A percentile compares a stretch with the other conserved stretches of the same genome.
phyloP scores from a whole-genome alignment of 768 basidiomycete species.

The Leucocoprinus leucothites region DNA sequence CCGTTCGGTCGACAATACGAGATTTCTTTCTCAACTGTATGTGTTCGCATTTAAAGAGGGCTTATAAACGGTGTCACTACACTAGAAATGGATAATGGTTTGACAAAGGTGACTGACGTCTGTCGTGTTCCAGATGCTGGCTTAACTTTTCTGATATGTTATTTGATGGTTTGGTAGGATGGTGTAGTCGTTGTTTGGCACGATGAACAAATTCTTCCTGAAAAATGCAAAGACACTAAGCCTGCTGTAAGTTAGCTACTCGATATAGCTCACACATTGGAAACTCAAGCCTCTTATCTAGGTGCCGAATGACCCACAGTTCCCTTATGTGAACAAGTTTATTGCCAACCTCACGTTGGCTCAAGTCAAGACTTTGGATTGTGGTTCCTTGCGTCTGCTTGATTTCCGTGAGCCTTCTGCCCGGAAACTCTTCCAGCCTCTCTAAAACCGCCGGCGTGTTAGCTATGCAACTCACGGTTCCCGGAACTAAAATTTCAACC shows the following conservation, averaged over 20 bases:
- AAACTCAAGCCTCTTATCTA: conserved; percentile 22
- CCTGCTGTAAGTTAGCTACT: conserved; percentile 46
- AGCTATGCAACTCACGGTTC: conserved; percentile 66
- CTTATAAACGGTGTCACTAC: conserved; percentile 74
- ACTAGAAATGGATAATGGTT: conserved; percentile 75
- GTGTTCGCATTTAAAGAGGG: conserved; percentile 42
- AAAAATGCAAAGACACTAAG: conserved; percentile 67
- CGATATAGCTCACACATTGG: background rate
- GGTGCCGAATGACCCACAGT: conserved; percentile 56
- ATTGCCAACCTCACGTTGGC: conserved; percentile 76
- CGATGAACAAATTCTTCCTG: conserved; percentile 59
- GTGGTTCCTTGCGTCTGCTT: conserved; percentile 62
- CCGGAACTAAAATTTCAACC: conserved; percentile 70
- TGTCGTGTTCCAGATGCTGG: background rate
- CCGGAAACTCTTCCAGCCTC: background rate
- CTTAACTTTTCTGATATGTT: background rate
- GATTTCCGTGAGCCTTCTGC: conserved; percentile 51
- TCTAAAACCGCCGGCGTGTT: background rate
- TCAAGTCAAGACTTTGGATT: conserved; percentile 78
- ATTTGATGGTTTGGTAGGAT: conserved; percentile 43
- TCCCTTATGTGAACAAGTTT: conserved; percentile 75
- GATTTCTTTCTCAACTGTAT: conserved; percentile 6
- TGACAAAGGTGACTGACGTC: conserved; percentile 53
- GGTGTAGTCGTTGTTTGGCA: conserved; percentile 80
- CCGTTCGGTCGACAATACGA: background rate